These are phyloP conservation scores for Breynia disticha DNA, from an alignment of 441 rosid species.

Conservation along the genomic window DNA sequence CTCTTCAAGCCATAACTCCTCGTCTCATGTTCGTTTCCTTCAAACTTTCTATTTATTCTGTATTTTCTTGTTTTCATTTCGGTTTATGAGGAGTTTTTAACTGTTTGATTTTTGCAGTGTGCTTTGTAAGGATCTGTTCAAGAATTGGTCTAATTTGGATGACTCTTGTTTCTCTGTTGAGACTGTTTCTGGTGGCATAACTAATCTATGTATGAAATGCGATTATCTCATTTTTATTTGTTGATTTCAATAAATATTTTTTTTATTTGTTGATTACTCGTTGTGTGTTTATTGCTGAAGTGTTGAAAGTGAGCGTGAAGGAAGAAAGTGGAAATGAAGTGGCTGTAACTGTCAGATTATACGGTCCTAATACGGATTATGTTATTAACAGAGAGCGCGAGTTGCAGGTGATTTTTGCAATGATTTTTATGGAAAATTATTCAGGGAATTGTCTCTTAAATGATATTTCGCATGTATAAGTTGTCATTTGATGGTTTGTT, in stretches of 20 bases:
- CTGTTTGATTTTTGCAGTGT: conserved; percentile 30
- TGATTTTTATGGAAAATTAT: background rate
- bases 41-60: background rate
- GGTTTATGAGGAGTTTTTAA: conserved; percentile 1
- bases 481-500: background rate
- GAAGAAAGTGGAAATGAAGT: conserved; percentile 42
- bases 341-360: conserved; percentile 67
- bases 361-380: conserved; percentile 91
- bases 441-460: background rate
- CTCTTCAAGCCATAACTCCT: conserved; percentile 40
- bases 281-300: conserved; percentile 27
- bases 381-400: conserved; percentile 82
- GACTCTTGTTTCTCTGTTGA: conserved; percentile 61
- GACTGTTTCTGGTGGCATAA: conserved; percentile 91
- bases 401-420: conserved; percentile 36
- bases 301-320: conserved; percentile 77
- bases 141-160: conserved; percentile 57
- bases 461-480: background rate
- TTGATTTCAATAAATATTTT: background rate
- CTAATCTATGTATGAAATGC: conserved; percentile 62
- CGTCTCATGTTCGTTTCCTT: conserved; percentile 46
- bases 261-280: background rate
- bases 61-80: background rate
- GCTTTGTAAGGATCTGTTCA: conserved; percentile 81
- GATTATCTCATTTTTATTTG: background rate